Base-by-base conservation (phyloP, 2,329 filamentous ascomycete species). In the Fusarium tricinctum region DNA sequence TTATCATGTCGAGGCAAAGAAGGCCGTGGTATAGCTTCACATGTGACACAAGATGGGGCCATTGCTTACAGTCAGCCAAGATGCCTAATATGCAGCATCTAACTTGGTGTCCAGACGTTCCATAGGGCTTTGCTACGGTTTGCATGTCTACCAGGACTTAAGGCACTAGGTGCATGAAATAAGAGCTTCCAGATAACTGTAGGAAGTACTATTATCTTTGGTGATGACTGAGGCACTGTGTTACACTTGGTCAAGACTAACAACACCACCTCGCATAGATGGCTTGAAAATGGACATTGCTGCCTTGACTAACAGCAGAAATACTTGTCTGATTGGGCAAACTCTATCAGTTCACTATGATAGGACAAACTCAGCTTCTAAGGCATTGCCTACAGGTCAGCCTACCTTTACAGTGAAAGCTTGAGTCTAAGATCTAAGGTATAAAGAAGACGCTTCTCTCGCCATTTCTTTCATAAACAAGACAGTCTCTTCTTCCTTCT, bases 221-320 rank as follows among this genome's bases (percentile, higher is more conserved):
- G 19, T 15, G 28, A 7, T 44, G 28, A 30, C 22, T 40, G 39
- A 50, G 26, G 38, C 23, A 32, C 14, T 52, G 22, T 47, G 13
- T 38, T 47, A 33, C 49, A 35, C 43, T 19, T 40, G 12, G 10
- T 10, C 33, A 44, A 64, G 52, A 52, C 60, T 52, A 58, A 58
- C 40, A 51, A 58, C 40, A 51, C 15, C 19, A 45, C 14, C 17
- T 30, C 26, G 9, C 19, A 32, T 28, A 39, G 8, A n/a, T n/a
- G 39, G 59, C 38, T 40, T 44, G 19, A 33, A 59, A 32, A 19
- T 48, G 23, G 33, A 45, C 55, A 32, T 50, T 70, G 67, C 67
- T 70, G 67, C 67, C 67, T 69, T 63, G 42, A 17, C 56, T 23
- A 53, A 23, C 32, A 28, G 35, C 30, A 55, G 39, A 66, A 46